phyloP scores from a whole-genome alignment of 768 basidiomycete genomes.

The Leccinum longicurvipes region DNA sequence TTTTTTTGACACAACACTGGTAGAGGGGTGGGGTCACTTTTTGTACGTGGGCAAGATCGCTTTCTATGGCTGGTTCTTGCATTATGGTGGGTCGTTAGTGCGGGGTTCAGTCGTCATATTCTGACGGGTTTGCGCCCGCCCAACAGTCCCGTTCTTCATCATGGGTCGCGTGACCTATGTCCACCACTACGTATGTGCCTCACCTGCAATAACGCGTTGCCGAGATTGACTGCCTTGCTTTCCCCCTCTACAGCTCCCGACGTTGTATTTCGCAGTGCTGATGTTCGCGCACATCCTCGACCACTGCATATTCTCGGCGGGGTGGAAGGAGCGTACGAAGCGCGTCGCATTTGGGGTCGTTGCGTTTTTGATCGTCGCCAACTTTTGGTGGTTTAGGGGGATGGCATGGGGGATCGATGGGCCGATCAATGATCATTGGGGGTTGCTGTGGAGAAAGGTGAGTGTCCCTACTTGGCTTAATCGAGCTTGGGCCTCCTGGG shows the following conservation, averaged over 20 bases:
- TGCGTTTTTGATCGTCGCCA: slow-evolving; percentile 57
- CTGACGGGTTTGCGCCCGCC: neutral
- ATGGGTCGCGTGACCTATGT: slow-evolving; percentile 98
- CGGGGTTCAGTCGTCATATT: neutral
- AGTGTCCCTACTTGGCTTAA: slow-evolving; percentile 12
- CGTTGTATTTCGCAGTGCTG: slow-evolving; percentile 93
- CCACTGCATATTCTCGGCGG: slow-evolving; percentile 86
- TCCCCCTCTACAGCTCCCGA: slow-evolving; percentile 63
- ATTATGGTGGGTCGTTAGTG: slow-evolving; percentile 62
- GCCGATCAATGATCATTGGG: slow-evolving; percentile 75
- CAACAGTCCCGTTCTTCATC: slow-evolving; percentile 87
- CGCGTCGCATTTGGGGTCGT: slow-evolving; percentile 64
- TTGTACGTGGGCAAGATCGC: slow-evolving; percentile 90
- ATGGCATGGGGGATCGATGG: slow-evolving; percentile 93
- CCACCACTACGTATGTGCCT: slow-evolving; percentile 82
- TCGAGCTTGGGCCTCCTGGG: neutral
- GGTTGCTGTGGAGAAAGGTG: slow-evolving; percentile 73
- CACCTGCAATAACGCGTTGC: neutral
- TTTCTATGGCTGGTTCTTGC: slow-evolving; percentile 87
- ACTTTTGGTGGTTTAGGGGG: slow-evolving; percentile 94
- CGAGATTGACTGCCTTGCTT: neutral
- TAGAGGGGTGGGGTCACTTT: slow-evolving; percentile 93
- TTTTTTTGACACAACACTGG: neutral
- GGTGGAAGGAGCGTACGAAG: slow-evolving; percentile 63
- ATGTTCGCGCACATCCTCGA: slow-evolving; percentile 90